A percentile compares a stretch with the other conserved stretches of the same genome.
phyloP scores from a whole-genome alignment of 176 grass and related monocot genomes.

The Carex littledalei region DNA sequence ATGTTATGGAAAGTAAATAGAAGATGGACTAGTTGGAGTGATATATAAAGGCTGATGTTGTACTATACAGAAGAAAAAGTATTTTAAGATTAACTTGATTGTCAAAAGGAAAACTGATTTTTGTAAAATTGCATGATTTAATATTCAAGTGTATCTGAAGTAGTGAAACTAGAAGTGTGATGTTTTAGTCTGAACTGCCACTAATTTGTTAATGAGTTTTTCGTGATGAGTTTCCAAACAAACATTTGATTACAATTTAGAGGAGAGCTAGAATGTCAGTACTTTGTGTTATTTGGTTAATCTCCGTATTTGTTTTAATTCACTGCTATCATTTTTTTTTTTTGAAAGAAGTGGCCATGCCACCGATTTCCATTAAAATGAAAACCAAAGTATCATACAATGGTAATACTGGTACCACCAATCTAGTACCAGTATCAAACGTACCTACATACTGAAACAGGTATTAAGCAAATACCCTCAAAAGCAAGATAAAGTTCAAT shows the following conservation, averaged over 20 bases:
- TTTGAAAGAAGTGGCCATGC: too few relatives aligned
- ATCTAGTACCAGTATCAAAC: too few relatives aligned
- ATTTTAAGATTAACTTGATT: neutral
- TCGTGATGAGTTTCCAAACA: neutral
- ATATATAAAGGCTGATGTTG: neutral
- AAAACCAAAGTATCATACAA: too few relatives aligned
- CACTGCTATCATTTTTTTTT: neutral
- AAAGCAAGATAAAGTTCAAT: too few relatives aligned
- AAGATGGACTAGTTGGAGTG: neutral
- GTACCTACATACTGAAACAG: too few relatives aligned
- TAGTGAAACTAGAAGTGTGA: neutral
- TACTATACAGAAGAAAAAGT: neutral
- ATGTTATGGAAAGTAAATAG: neutral
- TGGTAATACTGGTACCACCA: too few relatives aligned
- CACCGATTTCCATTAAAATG: too few relatives aligned
- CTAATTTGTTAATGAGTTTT: neutral
- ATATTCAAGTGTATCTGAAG: neutral
- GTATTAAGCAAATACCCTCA: too few relatives aligned
- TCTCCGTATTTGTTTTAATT: neutral
- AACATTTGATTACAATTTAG: neutral
- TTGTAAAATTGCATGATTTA: neutral
- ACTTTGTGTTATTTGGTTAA: neutral
- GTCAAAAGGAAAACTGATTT: neutral
- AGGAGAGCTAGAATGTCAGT: neutral
- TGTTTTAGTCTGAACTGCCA: neutral